Percentiles rank a stretch among this genome's conserved stretches.
These are phyloP conservation scores for Daphne laureola DNA, from an alignment of 441 rosid species.

Conservation along the genomic window DNA sequence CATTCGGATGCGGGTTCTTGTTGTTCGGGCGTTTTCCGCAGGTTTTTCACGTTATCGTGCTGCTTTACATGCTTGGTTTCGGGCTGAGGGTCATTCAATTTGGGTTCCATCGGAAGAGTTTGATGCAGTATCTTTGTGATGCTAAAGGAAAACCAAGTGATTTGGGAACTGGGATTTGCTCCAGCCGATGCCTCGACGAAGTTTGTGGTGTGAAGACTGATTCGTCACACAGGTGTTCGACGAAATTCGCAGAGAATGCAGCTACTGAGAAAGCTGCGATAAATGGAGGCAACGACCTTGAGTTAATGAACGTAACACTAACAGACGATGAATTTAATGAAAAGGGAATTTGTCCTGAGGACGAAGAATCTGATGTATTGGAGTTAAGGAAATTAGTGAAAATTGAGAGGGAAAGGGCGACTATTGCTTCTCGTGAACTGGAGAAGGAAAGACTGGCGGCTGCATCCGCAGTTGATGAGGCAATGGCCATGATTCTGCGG, in stretches of 20 bases:
- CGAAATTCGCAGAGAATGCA: slow-evolving; percentile 15
- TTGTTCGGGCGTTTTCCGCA: slow-evolving; percentile 40
- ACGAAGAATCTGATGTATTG: slow-evolving; percentile 39
- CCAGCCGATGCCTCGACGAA: slow-evolving; percentile 11
- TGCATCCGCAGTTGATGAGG: slow-evolving; percentile 66
- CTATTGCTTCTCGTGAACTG: slow-evolving; percentile 35
- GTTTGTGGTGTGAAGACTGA: slow-evolving; percentile 17
- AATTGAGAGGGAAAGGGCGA: slow-evolving; percentile 42
- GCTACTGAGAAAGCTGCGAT: neutral
- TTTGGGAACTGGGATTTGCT: slow-evolving; percentile 17
- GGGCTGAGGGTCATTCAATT: slow-evolving; percentile 36
- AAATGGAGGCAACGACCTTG: slow-evolving; percentile 4
- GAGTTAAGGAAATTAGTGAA: slow-evolving; percentile 51
- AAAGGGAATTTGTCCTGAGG: slow-evolving; percentile 36
- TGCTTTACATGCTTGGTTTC: slow-evolving; percentile 34
- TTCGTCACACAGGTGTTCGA: slow-evolving; percentile 14
- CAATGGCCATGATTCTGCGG: slow-evolving; percentile 78
- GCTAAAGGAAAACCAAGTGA: slow-evolving; percentile 22
- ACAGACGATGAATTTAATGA: slow-evolving; percentile 15
- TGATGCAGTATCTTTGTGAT: slow-evolving; percentile 23
- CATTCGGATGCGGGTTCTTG: slow-evolving; percentile 31
- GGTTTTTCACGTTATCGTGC: slow-evolving; percentile 24
- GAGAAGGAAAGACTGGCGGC: slow-evolving; percentile 76
- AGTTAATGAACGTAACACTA: slow-evolving; percentile 9
- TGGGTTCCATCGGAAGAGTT: slow-evolving; percentile 20